Evolutionary conservation across 2,329 filamentous ascomycete genomes (phyloP).

Genomic region (Talaromyces sp.): DNA sequence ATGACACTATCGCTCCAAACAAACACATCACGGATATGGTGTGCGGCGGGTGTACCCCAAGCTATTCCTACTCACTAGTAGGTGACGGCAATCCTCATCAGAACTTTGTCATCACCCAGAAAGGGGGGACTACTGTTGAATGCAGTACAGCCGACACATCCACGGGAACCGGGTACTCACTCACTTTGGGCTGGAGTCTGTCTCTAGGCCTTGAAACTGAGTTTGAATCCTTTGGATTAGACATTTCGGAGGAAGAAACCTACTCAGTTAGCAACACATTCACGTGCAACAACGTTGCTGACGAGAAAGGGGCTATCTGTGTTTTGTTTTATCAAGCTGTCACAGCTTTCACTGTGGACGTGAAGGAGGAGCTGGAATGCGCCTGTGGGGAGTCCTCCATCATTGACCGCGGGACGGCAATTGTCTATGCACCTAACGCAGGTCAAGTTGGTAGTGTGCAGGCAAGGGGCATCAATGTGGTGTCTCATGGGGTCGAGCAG

Average conservation of each 20-base stretch:
- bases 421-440: neutral
- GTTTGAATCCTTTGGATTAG: neutral
- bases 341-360: neutral
- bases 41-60: neutral
- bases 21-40: neutral
- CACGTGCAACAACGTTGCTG: neutral
- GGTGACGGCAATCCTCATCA: neutral
- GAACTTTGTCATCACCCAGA: conserved; percentile 2
- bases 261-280: conserved; percentile 2
- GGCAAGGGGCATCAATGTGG: neutral
- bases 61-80: neutral
- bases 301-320: neutral
- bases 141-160: neutral
- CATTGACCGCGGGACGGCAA: neutral
- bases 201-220: neutral
- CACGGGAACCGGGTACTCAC: neutral
- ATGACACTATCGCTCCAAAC: neutral
- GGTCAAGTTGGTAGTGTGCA: neutral
- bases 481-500: neutral
- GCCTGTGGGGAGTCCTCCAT: neutral
- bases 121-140: neutral
- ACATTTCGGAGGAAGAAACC: neutral
- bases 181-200: neutral
- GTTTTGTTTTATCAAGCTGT: neutral
- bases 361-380: neutral